Evolutionary conservation across 192 early-diverging fungal species (phyloP).

Genomic region (Coemansia sp.): DNA sequence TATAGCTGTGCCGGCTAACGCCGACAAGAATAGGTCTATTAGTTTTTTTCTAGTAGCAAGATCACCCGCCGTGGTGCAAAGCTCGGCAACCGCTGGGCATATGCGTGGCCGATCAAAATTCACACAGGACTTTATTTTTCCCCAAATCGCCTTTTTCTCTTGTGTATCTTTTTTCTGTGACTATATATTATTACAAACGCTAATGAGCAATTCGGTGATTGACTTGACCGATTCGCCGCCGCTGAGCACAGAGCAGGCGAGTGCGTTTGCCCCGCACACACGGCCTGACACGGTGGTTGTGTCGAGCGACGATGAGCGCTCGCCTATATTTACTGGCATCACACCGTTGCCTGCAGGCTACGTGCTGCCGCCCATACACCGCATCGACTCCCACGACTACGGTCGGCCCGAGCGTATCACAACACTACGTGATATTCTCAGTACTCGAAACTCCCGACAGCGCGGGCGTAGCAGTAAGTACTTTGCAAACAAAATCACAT

Average conservation of each 20-base stretch:
- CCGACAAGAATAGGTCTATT: no score
- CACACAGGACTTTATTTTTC: background rate
- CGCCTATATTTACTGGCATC: slow-evolving; percentile 5
- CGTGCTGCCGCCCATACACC: slow-evolving; percentile 31
- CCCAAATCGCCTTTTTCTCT: background rate
- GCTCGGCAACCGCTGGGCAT: no score
- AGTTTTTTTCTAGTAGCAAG: no score
- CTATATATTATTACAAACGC: no score
- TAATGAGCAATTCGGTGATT: slow-evolving; percentile 29
- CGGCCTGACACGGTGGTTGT: slow-evolving; percentile 9
- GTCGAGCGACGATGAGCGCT: slow-evolving; percentile 39
- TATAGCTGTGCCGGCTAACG: no score
- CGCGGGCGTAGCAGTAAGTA: slow-evolving; percentile 27
- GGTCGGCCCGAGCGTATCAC: slow-evolving; percentile 44
- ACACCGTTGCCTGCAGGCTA: slow-evolving; percentile 30
- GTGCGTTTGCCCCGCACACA: background rate
- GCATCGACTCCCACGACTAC: slow-evolving; percentile 12
- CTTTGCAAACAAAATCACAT: background rate
- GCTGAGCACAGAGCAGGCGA: slow-evolving; percentile 5
- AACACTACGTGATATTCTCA: slow-evolving; percentile 38
- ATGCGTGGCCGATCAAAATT: no score
- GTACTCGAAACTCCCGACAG: slow-evolving; percentile 24
- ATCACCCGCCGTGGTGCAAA: no score
- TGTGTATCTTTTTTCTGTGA: no score
- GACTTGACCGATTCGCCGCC: slow-evolving; percentile 40